Evolutionary conservation across 176 grass and related monocot species (phyloP).

Genomic region (Carex myosuroides): DNA sequence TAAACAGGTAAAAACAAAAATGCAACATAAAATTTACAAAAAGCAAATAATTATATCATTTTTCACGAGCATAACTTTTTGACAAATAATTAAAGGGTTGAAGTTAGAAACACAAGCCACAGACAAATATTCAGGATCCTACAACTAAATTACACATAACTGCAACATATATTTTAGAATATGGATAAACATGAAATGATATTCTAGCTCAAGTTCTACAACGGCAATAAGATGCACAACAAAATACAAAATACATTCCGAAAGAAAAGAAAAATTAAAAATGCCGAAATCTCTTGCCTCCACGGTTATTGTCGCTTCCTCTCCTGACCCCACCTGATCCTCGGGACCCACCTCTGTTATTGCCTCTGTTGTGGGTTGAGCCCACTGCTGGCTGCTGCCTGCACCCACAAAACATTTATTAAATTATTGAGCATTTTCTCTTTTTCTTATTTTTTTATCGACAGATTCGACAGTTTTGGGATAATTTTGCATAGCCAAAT

Average conservation of each 20-base stretch:
- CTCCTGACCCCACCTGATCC: constrained; percentile 17
- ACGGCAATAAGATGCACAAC: background rate
- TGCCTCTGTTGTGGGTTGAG: constrained; percentile 13
- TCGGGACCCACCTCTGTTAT: constrained; percentile 10
- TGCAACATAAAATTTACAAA: background rate
- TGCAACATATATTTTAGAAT: background rate
- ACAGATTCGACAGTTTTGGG: background rate
- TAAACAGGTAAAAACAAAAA: no score
- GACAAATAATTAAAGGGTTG: background rate
- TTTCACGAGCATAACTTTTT: no score
- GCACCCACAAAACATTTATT: background rate
- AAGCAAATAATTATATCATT: background rate
- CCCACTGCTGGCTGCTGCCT: constrained; percentile 25
- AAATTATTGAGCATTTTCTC: background rate
- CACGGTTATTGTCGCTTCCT: constrained; percentile 9
- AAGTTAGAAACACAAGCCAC: background rate
- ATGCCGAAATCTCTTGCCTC: constrained; percentile 20
- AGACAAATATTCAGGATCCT: background rate
- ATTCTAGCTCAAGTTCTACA: background rate
- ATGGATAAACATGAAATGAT: background rate
- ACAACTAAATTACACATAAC: constrained; percentile 10
- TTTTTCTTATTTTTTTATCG: background rate
- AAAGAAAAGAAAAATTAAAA: constrained; percentile 4
- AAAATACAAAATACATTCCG: background rate
- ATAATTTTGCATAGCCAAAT: background rate